A percentile compares a stretch with the other conserved stretches of the same genome.
phyloP scores from a whole-genome alignment of 164 flowering plant species.

The Paratinospora sagittata region DNA sequence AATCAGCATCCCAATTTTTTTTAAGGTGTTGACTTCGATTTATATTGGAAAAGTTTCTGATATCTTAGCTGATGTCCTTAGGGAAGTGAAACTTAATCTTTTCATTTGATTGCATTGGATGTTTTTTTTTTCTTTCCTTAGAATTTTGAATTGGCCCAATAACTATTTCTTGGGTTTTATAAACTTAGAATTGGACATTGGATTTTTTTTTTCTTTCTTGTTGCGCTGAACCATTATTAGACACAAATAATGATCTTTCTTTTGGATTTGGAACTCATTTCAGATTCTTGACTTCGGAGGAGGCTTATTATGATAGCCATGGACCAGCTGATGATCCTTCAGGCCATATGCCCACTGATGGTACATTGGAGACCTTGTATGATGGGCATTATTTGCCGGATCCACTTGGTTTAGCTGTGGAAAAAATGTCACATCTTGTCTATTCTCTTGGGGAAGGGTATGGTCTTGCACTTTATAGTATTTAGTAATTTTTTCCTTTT shows the following conservation, averaged over 20 bases:
- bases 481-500: neutral
- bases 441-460: constrained; percentile 88
- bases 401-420: constrained; percentile 57
- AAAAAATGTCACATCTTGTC: constrained; percentile 68
- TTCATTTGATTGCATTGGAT: neutral
- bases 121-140: neutral
- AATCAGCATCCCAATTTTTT: neutral
- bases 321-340: constrained; percentile 29
- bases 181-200: too few relatives aligned
- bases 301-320: constrained; percentile 49
- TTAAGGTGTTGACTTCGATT: neutral
- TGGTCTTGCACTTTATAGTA: constrained; percentile 7
- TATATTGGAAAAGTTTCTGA: too few relatives aligned
- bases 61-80: neutral
- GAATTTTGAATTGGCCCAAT: too few relatives aligned
- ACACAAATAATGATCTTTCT: neutral
- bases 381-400: constrained; percentile 39
- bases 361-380: constrained; percentile 21
- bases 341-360: constrained; percentile 22
- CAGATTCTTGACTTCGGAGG: constrained; percentile 82
- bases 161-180: too few relatives aligned
- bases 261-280: constrained; percentile 10
- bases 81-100: neutral
- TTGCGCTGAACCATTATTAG: neutral
- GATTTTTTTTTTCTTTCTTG: too few relatives aligned